Evolutionary conservation across 1,284 basidiomycete species (phyloP), one percentile per base, ranked within the genome.

Genomic region (Garcileccinum viscosum): DNA sequence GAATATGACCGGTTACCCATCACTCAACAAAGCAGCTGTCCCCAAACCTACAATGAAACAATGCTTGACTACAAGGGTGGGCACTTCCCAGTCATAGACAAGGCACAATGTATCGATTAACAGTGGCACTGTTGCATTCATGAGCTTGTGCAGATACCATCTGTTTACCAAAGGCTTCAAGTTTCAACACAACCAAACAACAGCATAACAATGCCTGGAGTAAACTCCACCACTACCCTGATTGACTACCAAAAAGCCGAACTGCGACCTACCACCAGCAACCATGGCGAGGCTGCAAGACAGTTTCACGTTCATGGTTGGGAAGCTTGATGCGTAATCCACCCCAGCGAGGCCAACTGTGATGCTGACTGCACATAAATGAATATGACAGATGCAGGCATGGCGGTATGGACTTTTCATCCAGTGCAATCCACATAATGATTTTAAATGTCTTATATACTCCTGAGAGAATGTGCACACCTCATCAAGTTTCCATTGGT

Each of bases 401-500:
- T 94, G 93, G 93, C 93, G 77, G 93, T 93, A 72, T 58, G 69
- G 64, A 30, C 40, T 60, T 70, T 62, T 53, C 35, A 37, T 27
- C 24, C n/a, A 35, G 4, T 61, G 12, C 24, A 12, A 4, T 27
- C 35, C 33, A 32, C 24, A 27, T 24, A 38, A 15, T 14, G 22
- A 35, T 35, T 15, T n/a, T n/a, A 12, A 59, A 22, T 3, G 33
- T 11, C 12, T n/a, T 59, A 95, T 93, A 97, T 97, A 73, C 88
- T 97, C 12, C 88, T 97, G 6, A 95, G 95, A 9, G 95, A 96
- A 78, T 89, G 95, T 59, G 95, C 95, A 7, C 96, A 98, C 78
- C 86, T 97, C 42, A 97, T 98, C 77, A 96, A 98, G 81, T 98
- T 98, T 80, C 96, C 96, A 1, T 98, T 96, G 0, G 86, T 98